Percentiles rank a stretch among this genome's conserved stretches.
Evolutionary conservation across 208 protist species (phyloP).

Genomic region (Trichomonas tenax): DNA sequence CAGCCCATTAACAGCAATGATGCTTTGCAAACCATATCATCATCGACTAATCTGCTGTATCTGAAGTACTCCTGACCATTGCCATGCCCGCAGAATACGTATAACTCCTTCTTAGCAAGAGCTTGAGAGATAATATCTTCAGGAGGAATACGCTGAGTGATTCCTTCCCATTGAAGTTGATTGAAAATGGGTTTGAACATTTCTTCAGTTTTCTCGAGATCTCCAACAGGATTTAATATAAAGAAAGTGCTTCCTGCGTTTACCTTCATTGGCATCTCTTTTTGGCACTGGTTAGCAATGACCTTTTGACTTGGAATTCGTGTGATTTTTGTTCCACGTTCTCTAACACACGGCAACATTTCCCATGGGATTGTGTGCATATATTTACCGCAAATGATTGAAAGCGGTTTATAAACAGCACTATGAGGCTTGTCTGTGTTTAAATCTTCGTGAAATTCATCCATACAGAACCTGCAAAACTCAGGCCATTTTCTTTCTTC

Average conservation of each 20-base stretch:
- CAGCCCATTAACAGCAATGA: constrained; percentile 12
- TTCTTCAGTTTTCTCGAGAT: background rate
- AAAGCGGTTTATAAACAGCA: background rate
- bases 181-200: background rate
- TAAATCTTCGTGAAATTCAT: background rate
- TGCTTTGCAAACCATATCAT: background rate
- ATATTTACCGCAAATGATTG: background rate
- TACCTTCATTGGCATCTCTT: background rate
- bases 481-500: too few relatives aligned
- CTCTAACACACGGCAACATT: background rate
- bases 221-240: constrained; percentile 6
- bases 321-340: background rate
- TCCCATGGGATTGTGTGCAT: background rate
- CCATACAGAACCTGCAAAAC: background rate
- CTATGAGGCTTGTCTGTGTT: background rate
- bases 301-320: background rate
- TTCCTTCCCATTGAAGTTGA: background rate
- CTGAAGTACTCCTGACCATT: background rate
- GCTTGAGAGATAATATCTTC: background rate
- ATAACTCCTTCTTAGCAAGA: background rate
- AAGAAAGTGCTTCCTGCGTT: background rate
- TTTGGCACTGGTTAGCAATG: background rate
- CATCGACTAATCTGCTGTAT: background rate
- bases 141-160: background rate
- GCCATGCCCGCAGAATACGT: background rate